A percentile compares a stretch with the other conserved stretches of the same genome.
phyloP scores from a whole-genome alignment of 495 filamentous ascomycete genomes.

The Tuber borchii region DNA sequence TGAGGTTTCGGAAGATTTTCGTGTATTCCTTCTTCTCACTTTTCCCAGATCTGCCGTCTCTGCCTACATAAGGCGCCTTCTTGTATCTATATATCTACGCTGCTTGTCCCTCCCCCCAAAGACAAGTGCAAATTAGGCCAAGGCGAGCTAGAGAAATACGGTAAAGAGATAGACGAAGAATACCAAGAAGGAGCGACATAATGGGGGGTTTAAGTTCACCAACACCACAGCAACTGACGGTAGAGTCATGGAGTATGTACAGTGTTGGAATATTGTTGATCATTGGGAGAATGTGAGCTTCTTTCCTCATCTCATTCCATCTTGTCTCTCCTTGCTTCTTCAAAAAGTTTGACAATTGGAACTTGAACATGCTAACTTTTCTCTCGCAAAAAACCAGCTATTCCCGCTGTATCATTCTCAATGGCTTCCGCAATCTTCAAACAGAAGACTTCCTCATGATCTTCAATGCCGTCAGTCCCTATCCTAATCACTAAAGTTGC shows the following conservation, averaged over 20 bases:
- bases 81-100: background rate
- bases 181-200: background rate
- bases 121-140: background rate
- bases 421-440: slow-evolving; percentile 48
- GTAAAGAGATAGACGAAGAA: background rate
- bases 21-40: background rate
- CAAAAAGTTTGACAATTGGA: background rate
- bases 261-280: slow-evolving; percentile 44
- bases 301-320: background rate
- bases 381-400: slow-evolving; percentile 18
- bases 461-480: slow-evolving; percentile 48
- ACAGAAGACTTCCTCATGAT: slow-evolving; percentile 57
- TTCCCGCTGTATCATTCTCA: slow-evolving; percentile 47
- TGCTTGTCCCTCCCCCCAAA: background rate
- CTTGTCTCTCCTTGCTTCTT: background rate
- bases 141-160: background rate
- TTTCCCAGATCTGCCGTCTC: background rate
- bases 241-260: slow-evolving; percentile 52
- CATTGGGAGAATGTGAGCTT: slow-evolving; percentile 45
- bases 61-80: background rate
- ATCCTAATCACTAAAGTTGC: slow-evolving; percentile 8
- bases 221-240: slow-evolving; percentile 44
- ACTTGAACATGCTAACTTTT: background rate
- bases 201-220: slow-evolving; percentile 19
- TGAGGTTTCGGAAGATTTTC: background rate